Percentiles rank a stretch among this genome's conserved stretches.
phyloP scores from a whole-genome alignment of 495 filamentous ascomycete genomes.

The Neurospora sp. region DNA sequence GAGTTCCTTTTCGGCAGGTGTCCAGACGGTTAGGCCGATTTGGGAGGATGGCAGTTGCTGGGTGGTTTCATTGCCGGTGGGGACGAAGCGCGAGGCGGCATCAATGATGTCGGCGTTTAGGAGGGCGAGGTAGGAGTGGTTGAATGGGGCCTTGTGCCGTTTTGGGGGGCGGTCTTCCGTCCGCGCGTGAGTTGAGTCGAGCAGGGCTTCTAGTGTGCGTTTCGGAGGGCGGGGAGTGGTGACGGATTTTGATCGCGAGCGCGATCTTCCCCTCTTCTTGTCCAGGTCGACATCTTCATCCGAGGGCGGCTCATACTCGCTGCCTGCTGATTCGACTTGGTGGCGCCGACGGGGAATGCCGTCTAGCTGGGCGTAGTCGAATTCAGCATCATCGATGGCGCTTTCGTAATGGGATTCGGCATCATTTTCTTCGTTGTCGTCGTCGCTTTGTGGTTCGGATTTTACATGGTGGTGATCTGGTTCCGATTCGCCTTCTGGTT shows the following conservation, averaged over 20 bases:
- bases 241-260: background rate
- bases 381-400: background rate
- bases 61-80: constrained; percentile 1
- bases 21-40: constrained; percentile 62
- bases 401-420: background rate
- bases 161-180: constrained; percentile 15
- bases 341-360: background rate
- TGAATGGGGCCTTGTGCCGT: constrained; percentile 31
- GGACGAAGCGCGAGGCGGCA: constrained; percentile 20
- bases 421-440: background rate
- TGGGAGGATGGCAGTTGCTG: constrained; percentile 33
- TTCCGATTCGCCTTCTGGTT: background rate
- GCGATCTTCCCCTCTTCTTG: background rate
- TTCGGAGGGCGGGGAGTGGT: background rate
- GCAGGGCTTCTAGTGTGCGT: too few species aligned
- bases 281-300: background rate
- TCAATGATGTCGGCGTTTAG: constrained; percentile 47
- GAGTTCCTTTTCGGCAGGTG: constrained; percentile 51
- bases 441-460: background rate
- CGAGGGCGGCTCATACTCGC: background rate
- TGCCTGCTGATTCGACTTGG: background rate
- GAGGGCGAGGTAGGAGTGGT: constrained; percentile 46
- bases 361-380: background rate
- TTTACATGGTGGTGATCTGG: background rate
- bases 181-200: too few species aligned